phyloP scores from a whole-genome alignment of 2,329 filamentous ascomycete genomes.

The Ascochyta clinopodiicola region DNA sequence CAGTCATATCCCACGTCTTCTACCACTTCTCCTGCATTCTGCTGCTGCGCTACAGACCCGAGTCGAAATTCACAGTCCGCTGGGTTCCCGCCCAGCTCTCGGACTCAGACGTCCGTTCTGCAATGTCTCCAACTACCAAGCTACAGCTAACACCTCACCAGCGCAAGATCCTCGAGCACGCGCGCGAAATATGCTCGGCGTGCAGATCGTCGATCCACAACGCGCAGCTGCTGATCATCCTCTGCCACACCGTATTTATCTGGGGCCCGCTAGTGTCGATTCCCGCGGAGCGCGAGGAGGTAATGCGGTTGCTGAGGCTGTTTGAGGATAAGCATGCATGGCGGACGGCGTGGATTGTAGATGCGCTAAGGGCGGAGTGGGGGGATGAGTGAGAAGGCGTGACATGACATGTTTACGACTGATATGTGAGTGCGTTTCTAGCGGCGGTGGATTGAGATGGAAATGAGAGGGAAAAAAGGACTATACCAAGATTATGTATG shows the following conservation, averaged over 20 bases:
- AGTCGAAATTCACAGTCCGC: constrained; percentile 32
- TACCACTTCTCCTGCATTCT: constrained; percentile 40
- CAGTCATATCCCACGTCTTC: constrained; percentile 34
- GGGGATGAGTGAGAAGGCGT: constrained; percentile 3
- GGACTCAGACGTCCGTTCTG: constrained; percentile 8
- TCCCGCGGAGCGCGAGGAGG: constrained; percentile 24
- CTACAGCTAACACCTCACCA: not conserved
- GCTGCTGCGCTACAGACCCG: constrained; percentile 37
- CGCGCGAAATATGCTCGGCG: constrained; percentile 32
- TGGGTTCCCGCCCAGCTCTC: constrained; percentile 11
- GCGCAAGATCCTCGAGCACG: constrained; percentile 32
- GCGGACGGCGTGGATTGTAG: constrained; percentile 42
- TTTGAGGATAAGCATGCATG: constrained; percentile 35
- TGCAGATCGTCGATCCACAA: constrained; percentile 32
- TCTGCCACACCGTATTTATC: constrained; percentile 37
- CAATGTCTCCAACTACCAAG: no score
- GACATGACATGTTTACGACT: no score
- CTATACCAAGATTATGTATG: no score
- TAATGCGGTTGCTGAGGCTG: constrained; percentile 27
- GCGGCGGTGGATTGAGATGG: no score
- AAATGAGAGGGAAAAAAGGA: no score
- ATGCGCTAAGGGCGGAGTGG: constrained; percentile 36
- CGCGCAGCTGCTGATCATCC: constrained; percentile 28
- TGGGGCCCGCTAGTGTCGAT: constrained; percentile 32
- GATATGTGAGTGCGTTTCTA: no score